Evolutionary conservation across 192 early-diverging fungal species (phyloP).

Genomic region (Kappamyces sp.): DNA sequence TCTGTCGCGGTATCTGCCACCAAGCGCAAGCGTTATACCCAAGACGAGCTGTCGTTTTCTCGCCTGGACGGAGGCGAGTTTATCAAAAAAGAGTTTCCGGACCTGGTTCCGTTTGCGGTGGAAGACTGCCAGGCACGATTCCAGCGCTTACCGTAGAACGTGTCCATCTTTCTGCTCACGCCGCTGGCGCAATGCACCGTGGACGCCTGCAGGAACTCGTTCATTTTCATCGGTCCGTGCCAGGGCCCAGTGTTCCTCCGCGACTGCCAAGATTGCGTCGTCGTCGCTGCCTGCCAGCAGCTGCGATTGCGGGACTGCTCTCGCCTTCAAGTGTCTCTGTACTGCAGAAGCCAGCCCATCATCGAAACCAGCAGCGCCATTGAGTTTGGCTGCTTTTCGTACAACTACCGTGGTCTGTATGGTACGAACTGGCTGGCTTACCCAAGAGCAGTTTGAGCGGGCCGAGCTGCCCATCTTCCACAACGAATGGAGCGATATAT

Average conservation of each 20-base stretch:
- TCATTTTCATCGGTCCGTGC: slow-evolving; percentile 31
- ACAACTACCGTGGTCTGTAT: slow-evolving; percentile 17
- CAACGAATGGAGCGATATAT: slow-evolving; percentile 29
- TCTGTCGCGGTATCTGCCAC: too few relatives aligned
- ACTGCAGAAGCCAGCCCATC: slow-evolving; percentile 26
- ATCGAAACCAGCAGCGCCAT: slow-evolving; percentile 22
- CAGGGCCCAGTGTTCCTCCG: slow-evolving; percentile 30
- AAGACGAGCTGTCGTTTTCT: too few relatives aligned
- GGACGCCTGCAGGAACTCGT: slow-evolving; percentile 17
- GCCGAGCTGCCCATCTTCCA: slow-evolving; percentile 11
- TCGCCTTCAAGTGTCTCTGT: slow-evolving; percentile 17
- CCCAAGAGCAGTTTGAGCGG: slow-evolving; percentile 20
- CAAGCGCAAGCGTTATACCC: too few relatives aligned
- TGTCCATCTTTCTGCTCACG: slow-evolving; percentile 7
- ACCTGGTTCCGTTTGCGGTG: too few relatives aligned
- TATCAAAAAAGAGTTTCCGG: too few relatives aligned
- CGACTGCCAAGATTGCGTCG: slow-evolving; percentile 22
- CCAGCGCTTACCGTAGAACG: too few relatives aligned
- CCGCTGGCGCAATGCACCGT: slow-evolving; percentile 22
- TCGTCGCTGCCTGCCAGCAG: slow-evolving; percentile 26
- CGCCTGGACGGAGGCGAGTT: too few relatives aligned
- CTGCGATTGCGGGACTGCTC: slow-evolving; percentile 21
- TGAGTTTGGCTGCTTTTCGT: slow-evolving; percentile 27
- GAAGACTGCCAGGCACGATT: too few relatives aligned
- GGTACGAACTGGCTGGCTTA: slow-evolving; percentile 12